Percentiles rank a stretch among this genome's conserved stretches.
phyloP scores from a whole-genome alignment of 176 grass and related monocot species.

The Eleusine coracana region DNA sequence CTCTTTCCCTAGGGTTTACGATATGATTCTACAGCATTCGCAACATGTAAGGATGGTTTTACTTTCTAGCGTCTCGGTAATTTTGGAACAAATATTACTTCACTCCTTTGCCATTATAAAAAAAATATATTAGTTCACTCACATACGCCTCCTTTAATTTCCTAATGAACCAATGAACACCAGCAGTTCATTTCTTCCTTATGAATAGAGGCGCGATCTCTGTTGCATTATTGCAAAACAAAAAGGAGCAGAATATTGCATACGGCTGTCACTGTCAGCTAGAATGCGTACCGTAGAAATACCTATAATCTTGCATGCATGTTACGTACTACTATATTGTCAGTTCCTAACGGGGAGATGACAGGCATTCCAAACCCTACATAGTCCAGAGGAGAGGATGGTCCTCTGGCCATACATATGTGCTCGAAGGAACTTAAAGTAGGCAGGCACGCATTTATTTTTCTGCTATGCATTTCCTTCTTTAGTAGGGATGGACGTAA shows the following conservation, averaged over 20 bases:
- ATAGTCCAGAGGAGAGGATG: not conserved
- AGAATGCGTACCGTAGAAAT: not conserved
- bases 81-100: too few relatives aligned
- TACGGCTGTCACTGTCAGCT: not conserved
- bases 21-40: too few relatives aligned
- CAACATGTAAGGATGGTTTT: too few relatives aligned
- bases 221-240: too few relatives aligned
- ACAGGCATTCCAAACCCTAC: conserved; percentile 10
- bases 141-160: too few relatives aligned
- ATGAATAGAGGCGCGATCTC: not conserved
- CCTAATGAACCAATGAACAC: not conserved
- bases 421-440: not conserved
- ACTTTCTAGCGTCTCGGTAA: not conserved
- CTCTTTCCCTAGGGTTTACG: not conserved
- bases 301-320: not conserved
- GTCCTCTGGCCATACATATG: not conserved
- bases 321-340: not conserved
- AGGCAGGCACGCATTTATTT: conserved; percentile 32
- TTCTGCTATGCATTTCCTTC: conserved; percentile 1
- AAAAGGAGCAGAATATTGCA: not conserved
- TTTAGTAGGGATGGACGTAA: conserved; percentile 35
- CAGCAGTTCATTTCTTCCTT: not conserved
- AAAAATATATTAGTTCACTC: too few relatives aligned
- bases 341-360: not conserved
- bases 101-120: too few relatives aligned